phyloP scores from a whole-genome alignment of 2,329 filamentous ascomycete species.

The Pseudocercospora crystallina region DNA sequence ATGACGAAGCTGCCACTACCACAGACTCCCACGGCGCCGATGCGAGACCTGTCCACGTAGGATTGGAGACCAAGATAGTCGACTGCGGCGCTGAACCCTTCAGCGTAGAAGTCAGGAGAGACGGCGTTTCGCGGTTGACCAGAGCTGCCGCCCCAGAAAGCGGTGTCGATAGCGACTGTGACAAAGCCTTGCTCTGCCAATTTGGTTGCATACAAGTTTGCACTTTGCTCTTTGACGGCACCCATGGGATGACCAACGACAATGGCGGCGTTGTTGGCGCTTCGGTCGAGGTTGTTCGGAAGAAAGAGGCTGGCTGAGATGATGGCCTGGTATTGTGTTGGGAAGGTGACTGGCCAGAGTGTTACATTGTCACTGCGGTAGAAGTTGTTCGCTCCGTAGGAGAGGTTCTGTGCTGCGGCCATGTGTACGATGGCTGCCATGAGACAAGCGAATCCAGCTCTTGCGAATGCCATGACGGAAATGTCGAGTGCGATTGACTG shows the following conservation, averaged over 20 bases:
- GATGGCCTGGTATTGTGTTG: slow-evolving; percentile 3
- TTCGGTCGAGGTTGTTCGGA: slow-evolving; percentile 5
- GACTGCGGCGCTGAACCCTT: slow-evolving; percentile 11
- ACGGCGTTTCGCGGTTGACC: slow-evolving; percentile 6
- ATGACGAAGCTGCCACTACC: slow-evolving; percentile 9
- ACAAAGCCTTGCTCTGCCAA: slow-evolving; percentile 17
- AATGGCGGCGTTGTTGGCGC: slow-evolving; percentile 3
- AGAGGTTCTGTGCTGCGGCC: slow-evolving; percentile 8
- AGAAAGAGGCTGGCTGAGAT: slow-evolving; percentile 10
- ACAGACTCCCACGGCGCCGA: slow-evolving; percentile 13
- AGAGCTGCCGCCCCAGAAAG: slow-evolving; percentile 10
- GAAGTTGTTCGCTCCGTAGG: slow-evolving; percentile 10
- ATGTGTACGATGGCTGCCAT: too few relatives aligned
- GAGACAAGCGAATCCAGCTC: too few relatives aligned
- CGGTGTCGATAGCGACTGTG: slow-evolving; percentile 9
- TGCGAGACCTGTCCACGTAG: slow-evolving; percentile 6
- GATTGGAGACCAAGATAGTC: slow-evolving; percentile 3
- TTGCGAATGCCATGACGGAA: too few relatives aligned
- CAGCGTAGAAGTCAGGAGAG: slow-evolving; percentile 7
- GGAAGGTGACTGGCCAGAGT: slow-evolving; percentile 9
- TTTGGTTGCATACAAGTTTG: slow-evolving; percentile 13
- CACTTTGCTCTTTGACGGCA: slow-evolving; percentile 13
- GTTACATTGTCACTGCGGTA: slow-evolving; percentile 11
- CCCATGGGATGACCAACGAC: slow-evolving; percentile 11
- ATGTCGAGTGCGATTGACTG: too few relatives aligned